These are phyloP conservation scores for Coemansia sp. DNA, from an alignment of 192 early-diverging fungal genomes.

Conservation along the genomic window DNA sequence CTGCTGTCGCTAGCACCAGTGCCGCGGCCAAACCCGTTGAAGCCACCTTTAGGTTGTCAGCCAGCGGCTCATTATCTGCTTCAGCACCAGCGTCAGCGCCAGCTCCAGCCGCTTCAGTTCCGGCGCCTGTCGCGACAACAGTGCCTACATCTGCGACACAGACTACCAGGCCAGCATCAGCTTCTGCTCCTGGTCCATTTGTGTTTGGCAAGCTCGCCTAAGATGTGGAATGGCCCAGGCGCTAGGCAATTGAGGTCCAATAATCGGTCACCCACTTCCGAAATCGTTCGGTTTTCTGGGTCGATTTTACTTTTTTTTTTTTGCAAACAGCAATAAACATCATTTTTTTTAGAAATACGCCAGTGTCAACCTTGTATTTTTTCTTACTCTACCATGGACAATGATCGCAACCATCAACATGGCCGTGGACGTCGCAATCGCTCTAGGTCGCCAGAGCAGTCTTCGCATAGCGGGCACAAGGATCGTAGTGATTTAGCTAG, in stretches of 20 bases:
- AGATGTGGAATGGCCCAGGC: too few species aligned
- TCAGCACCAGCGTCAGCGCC: not conserved
- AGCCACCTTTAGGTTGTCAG: too few species aligned
- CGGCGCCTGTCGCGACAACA: too few species aligned
- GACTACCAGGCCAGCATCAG: too few species aligned
- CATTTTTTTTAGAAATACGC: not conserved
- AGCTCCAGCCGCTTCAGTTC: not conserved
- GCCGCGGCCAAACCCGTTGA: too few species aligned
- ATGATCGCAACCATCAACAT: not conserved
- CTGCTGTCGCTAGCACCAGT: not conserved
- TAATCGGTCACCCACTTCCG: not conserved
- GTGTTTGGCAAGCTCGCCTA: too few species aligned
- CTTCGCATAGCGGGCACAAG: not conserved
- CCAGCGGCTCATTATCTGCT: not conserved
- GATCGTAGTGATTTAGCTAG: conserved; percentile 2
- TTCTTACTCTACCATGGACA: not conserved
- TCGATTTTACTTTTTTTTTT: not conserved
- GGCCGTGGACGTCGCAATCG: conserved; percentile 5
- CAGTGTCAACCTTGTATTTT: not conserved
- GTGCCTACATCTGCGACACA: too few species aligned
- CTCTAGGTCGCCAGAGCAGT: conserved; percentile 1
- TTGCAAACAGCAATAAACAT: not conserved
- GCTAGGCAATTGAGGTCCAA: not conserved
- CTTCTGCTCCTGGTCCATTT: too few species aligned
- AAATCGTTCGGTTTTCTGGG: not conserved